Evolutionary conservation across 345 rosid species (phyloP).

Genomic region (Brassica rapa): DNA sequence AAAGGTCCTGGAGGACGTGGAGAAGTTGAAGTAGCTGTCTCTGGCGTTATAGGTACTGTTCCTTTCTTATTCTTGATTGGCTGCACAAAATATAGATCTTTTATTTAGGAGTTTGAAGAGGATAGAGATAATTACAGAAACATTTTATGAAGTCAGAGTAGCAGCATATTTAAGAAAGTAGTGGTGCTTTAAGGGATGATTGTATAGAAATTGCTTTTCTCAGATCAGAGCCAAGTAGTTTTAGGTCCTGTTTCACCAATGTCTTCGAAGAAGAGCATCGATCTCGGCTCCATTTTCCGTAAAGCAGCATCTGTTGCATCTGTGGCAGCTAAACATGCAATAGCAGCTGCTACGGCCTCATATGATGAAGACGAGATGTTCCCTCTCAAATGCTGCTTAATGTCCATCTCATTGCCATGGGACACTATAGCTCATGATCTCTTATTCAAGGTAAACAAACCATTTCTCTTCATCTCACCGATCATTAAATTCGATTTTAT

Average conservation of each 20-base stretch:
- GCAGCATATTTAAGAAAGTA: constrained; percentile 15
- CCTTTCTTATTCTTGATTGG: constrained; percentile 6
- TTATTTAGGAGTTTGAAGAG: background rate
- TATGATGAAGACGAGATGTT: constrained; percentile 78
- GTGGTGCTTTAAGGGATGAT: constrained; percentile 34
- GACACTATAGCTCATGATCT: constrained; percentile 93
- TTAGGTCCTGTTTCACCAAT: constrained; percentile 81
- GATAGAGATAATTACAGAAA: constrained; percentile 18
- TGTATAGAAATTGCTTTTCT: constrained; percentile 39
- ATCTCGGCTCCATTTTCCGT: constrained; percentile 76
- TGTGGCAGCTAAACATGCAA: constrained; percentile 93
- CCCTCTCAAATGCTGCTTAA: constrained; percentile 92
- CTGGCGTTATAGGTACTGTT: constrained; percentile 77
- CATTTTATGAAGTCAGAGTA: background rate
- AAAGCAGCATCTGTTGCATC: constrained; percentile 94
- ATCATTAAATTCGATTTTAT: background rate
- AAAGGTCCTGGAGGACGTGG: constrained; percentile 99
- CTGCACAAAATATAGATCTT: constrained; percentile 8
- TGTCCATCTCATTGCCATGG: constrained; percentile 97
- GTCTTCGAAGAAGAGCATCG: constrained; percentile 69
- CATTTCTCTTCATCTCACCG: background rate
- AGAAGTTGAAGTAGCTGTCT: constrained; percentile 97
- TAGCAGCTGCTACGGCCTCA: constrained; percentile 80
- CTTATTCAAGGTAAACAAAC: constrained; percentile 69
- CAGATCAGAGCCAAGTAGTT: constrained; percentile 94